Evolutionary conservation across 1,139 yeast species (phyloP).

Genomic region (Casaregolazyma lundiana): DNA sequence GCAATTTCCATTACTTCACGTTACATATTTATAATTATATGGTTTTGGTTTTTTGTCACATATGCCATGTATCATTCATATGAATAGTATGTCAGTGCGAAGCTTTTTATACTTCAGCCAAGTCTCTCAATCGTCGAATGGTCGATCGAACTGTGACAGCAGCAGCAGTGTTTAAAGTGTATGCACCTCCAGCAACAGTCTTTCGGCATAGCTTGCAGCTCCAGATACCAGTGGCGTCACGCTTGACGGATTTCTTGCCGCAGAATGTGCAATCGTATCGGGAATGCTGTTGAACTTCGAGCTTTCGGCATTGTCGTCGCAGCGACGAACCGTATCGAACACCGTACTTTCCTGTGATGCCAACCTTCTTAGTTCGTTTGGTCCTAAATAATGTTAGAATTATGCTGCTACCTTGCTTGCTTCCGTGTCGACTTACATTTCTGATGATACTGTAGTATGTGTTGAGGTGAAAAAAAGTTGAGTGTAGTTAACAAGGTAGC

Average conservation of each 20-base stretch:
- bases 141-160: slow-evolving; percentile 99
- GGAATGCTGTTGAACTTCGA: slow-evolving; percentile 98
- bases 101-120: slow-evolving; percentile 91
- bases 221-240: slow-evolving; percentile 99
- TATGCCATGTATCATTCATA: slow-evolving; percentile 3
- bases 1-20: neutral
- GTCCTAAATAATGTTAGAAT: slow-evolving; percentile 50
- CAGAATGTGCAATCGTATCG: slow-evolving; percentile 99
- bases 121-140: slow-evolving; percentile 99
- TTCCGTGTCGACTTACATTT: slow-evolving; percentile 6
- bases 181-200: slow-evolving; percentile 99
- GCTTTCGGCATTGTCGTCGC: slow-evolving; percentile 99
- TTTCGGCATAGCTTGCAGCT: slow-evolving; percentile 88
- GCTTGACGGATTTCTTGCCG: slow-evolving; percentile 97
- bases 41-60: slow-evolving; percentile 2
- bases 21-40: neutral
- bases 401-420: neutral
- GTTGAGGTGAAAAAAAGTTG: slow-evolving; percentile 9
- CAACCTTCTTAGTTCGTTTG: slow-evolving; percentile 99
- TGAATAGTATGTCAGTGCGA: neutral
- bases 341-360: slow-evolving; percentile 99
- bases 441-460: slow-evolving; percentile 8
- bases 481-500: neutral
- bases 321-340: slow-evolving; percentile 99
- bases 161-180: slow-evolving; percentile 97